Evolutionary conservation across 805 yeast genomes (phyloP), one percentile per base, ranked within the genome.

Genomic region (Starmera dryadoides): DNA sequence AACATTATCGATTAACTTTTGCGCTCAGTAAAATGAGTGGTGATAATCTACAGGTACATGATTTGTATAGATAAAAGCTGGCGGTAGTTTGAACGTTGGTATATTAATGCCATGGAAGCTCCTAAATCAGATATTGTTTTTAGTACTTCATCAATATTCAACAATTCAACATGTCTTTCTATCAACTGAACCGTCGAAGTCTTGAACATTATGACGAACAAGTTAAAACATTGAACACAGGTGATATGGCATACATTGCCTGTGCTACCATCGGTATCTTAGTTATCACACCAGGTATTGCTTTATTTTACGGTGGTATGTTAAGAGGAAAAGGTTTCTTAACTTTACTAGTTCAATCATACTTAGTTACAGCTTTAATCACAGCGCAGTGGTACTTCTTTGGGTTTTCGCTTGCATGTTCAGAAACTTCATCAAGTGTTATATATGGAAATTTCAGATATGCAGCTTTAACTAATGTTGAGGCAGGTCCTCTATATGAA

Each of bases 381-480:
- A 70, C 77, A 34, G 76, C 87, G 55, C 95, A 87, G 57, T 91
- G 98, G 98, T 91, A 86, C 60, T 83, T 91, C 55, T 89, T 97
- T 94, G 97, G 96, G 6, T 89, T 86, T 59, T 86, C 96, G 1
- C 64, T 91, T 30, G 93, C 97, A 4, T 86, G 88, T 52, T 80
- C 93, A 0, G 56, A 71, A 17, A 73, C 84, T 0, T 86, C 95
- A 1, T 28, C 57, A 0, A 66, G 81, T 31, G 86, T 86, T 57
- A 77, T 81, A 35, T 88, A 77, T 55, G 98, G 98, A 14, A 79
- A 89, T 60, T 66, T 91, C 50, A 77, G 76, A 46, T 70, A 77
- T 39, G 86, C 87, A 56, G 98, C 95, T 9, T 75, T 87, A 55
- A 73, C 78, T 48, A 71, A 83, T 54, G 73, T 87, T 15, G 66